Base-by-base conservation (phyloP, 495 filamentous ascomycete species). In the Penicillium waksmanii region DNA sequence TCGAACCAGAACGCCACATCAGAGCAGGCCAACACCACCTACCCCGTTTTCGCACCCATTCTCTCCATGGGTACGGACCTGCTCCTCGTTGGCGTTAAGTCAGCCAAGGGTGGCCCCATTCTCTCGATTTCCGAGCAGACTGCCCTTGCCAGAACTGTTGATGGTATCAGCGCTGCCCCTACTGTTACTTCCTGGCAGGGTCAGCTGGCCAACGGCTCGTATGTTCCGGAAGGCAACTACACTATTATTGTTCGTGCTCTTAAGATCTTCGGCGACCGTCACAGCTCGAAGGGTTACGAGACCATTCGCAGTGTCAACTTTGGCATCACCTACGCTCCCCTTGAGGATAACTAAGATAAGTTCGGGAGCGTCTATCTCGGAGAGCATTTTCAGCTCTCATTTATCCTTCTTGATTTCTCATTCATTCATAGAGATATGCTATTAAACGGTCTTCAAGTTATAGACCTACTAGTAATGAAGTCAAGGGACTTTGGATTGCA, bases 141-240 rank as follows among this genome's bases (percentile, higher is more conserved):
- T 19, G 42, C 42, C 42, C n/a, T 44, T 44, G n/a, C 42, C n/a
- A 17, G 42, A 19, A 44, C 42, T 18, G 42, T 17, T 19, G 42
- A 44, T 17, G 42, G 42, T 1, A 18, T 44, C 9, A 44, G 42
- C 17, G 10, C 4, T 13, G 8, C 18, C 4, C 15, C 23, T 35
- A 31, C 5, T 9, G 23, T 7, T 44, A 40, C 36, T 43, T 51
- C 47, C 6, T 69, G 61, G 63, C 48, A 53, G 6, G 71, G 69
- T 8, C 35, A 62, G 53, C 33, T 74, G 27, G 63, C 62, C 2
- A 62, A 70, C 47, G 69, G 71, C 1, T 62, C 63, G 5, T 68
- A 67, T 55, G 68, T 65, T n/a, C 62, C 65, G 3, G 55, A 62
- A n/a, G 71, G 71, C 1, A 62, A 64, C 46, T 72, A 74, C 62